Percentiles rank a stretch among this genome's conserved stretches.
Evolutionary conservation across 2,329 filamentous ascomycete species (phyloP).

Genomic region (Epichloe glyceriae): DNA sequence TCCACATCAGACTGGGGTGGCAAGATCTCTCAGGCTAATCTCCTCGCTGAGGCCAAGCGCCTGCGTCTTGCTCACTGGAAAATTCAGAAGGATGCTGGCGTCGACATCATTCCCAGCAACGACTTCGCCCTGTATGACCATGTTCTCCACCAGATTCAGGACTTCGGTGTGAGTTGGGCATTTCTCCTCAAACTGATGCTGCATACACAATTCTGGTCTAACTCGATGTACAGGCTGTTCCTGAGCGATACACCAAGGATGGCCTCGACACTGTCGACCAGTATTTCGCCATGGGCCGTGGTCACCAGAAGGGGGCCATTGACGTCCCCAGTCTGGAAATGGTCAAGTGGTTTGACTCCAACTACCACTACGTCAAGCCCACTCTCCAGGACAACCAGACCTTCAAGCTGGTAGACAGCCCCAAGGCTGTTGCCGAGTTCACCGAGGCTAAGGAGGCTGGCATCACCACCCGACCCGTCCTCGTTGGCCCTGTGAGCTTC

Average conservation of each 20-base stretch:
- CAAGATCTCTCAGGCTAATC: slow-evolving; percentile 84
- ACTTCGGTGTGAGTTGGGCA: slow-evolving; percentile 65
- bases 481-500: slow-evolving; percentile 95
- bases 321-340: slow-evolving; percentile 95
- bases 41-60: slow-evolving; percentile 90
- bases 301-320: slow-evolving; percentile 86
- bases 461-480: slow-evolving; percentile 81
- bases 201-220: not conserved
- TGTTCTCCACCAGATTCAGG: slow-evolving; percentile 93
- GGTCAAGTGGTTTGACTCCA: slow-evolving; percentile 99
- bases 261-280: slow-evolving; percentile 80
- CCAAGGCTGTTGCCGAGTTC: slow-evolving; percentile 93
- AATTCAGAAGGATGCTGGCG: slow-evolving; percentile 97
- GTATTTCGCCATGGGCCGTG: slow-evolving; percentile 99
- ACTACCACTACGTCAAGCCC: slow-evolving; percentile 99
- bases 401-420: slow-evolving; percentile 76
- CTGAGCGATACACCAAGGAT: slow-evolving; percentile 86
- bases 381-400: slow-evolving; percentile 93
- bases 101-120: slow-evolving; percentile 97
- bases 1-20: slow-evolving; percentile 57
- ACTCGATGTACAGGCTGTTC: slow-evolving; percentile 50
- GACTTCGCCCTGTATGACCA: slow-evolving; percentile 99
- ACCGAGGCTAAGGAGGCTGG: slow-evolving; percentile 96
- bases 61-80: slow-evolving; percentile 97
- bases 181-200: not conserved